Base-by-base conservation (phyloP, 768 basidiomycete genomes). In the Phylloporus sp. region DNA sequence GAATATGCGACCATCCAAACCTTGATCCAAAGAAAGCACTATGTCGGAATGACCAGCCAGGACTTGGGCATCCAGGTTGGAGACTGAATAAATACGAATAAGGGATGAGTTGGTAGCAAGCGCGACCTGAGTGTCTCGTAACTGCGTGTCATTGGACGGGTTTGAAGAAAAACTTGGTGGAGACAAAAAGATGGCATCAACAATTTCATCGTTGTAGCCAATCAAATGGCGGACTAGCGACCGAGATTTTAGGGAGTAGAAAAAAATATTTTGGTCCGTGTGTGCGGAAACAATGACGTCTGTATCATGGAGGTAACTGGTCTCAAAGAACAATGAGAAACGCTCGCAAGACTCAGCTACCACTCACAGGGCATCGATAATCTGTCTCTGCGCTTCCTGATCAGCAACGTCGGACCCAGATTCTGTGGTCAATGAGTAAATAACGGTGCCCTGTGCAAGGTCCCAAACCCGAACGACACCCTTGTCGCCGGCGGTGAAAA, bases 151-250 rank as follows among this genome's bases (percentile, higher is more conserved):
- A 31, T 56, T 60, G 2, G 65, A 46, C 0, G 57, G 27, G 6
- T 62, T 55, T 26, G 57, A 58, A 7, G 57, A 61, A 18, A 66
- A 42, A 20, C 73, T 65, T 23, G 61, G n/a, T 28, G 76, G 64
- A 40, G 80, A 80, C 52, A 99, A 77, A 72, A 94, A 91, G 24
- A 80, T 76, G 5, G 85, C 81, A 61, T 98, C 97, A 45, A 97
- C 88, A 58, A 98, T 94, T 70, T 98, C 95, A 70, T 99, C 97
- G 68, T 98, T 98, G 77, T 88, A 99, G 0, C 97, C 97, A 60
- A 98, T 85, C 58, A 98, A 72, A 60, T 97, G 95, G 16, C 89
- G 86, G 2, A 77, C 73, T 23, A 90, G 71, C 9, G 78, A 72
- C 28, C 77, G 78, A 1, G 81, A 80, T n/a, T 76, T 67, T 8